Percentiles rank a stretch among this genome's conserved stretches.
phyloP scores from a whole-genome alignment of 2,329 filamentous ascomycete genomes.

The Plectosphaerella sp. region DNA sequence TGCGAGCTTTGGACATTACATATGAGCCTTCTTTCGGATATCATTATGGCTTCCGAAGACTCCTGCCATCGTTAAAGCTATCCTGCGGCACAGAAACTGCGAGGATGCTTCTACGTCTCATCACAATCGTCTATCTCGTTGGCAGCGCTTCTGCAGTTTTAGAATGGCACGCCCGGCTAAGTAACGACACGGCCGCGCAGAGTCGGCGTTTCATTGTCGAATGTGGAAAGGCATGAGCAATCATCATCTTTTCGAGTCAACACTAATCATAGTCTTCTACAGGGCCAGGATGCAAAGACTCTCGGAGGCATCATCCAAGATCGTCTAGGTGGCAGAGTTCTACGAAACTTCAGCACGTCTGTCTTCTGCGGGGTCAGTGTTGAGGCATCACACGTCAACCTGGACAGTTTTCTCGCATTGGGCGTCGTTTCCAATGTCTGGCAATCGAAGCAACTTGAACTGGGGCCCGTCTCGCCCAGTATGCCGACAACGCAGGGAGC shows the following conservation, averaged over 20 bases:
- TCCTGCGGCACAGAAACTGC: too few species aligned
- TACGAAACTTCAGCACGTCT: constrained; percentile 6
- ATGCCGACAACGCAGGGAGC: background rate
- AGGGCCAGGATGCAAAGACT: constrained; percentile 2
- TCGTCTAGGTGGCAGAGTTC: constrained; percentile 1
- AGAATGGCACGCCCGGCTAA: too few species aligned
- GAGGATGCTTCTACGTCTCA: too few species aligned
- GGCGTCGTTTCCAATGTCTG: constrained; percentile 6
- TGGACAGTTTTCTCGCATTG: background rate
- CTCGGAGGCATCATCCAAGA: background rate
- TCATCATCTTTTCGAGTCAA: rapidly evolving
- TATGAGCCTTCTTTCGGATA: too few species aligned
- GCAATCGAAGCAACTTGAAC: constrained; percentile 5
- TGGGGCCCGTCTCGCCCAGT: background rate
- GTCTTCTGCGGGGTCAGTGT: constrained; percentile 11
- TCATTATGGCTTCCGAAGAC: too few species aligned
- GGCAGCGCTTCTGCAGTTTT: too few species aligned
- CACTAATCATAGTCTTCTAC: background rate
- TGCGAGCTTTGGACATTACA: too few species aligned
- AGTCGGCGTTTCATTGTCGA: constrained; percentile 8
- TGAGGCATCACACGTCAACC: constrained; percentile 1
- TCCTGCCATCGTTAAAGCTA: too few species aligned
- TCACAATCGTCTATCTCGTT: too few species aligned
- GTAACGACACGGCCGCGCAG: background rate
- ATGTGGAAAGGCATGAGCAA: background rate